Conservation (phyloP, 1,284 basidiomycete genomes). For the Boletus coffeatus region DNA sequence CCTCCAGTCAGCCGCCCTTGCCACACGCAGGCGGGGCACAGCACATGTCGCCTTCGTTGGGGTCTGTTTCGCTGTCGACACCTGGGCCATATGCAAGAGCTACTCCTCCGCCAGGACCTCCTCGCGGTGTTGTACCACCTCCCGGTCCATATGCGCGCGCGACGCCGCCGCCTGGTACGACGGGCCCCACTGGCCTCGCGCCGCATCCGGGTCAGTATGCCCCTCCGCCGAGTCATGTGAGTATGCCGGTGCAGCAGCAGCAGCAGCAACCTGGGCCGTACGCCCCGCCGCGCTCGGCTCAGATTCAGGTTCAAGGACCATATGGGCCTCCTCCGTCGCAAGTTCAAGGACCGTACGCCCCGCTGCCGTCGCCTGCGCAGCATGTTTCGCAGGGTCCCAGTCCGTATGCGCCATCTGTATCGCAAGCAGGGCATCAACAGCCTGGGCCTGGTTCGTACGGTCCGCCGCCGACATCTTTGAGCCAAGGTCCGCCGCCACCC, state of each 20-base stretch:
- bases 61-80: conserved; percentile 25
- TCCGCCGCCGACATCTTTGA: conserved; percentile 13
- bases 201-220: conserved; percentile 30
- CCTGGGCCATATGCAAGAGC: conserved; percentile 33
- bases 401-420: conserved; percentile 21
- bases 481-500: conserved; percentile 16
- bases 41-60: conserved; percentile 36
- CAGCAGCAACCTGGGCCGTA: conserved; percentile 35
- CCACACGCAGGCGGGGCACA: conserved; percentile 38
- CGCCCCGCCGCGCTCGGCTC: conserved; percentile 25
- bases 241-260: conserved; percentile 27
- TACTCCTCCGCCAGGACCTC: conserved; percentile 36
- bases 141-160: conserved; percentile 34
- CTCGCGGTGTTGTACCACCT: conserved; percentile 28
- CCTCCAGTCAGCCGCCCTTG: conserved; percentile 35
- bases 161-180: conserved; percentile 38
- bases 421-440: conserved; percentile 6
- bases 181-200: conserved; percentile 25
- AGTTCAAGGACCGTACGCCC: conserved; percentile 30
- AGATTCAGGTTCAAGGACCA: conserved; percentile 7
- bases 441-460: conserved; percentile 12
- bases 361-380: conserved; percentile 13
- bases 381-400: conserved; percentile 6
- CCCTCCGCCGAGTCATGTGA: conserved; percentile 23
- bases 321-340: conserved; percentile 19